phyloP scores from a whole-genome alignment of 495 filamentous ascomycete species.

The Zalerion maritima region DNA sequence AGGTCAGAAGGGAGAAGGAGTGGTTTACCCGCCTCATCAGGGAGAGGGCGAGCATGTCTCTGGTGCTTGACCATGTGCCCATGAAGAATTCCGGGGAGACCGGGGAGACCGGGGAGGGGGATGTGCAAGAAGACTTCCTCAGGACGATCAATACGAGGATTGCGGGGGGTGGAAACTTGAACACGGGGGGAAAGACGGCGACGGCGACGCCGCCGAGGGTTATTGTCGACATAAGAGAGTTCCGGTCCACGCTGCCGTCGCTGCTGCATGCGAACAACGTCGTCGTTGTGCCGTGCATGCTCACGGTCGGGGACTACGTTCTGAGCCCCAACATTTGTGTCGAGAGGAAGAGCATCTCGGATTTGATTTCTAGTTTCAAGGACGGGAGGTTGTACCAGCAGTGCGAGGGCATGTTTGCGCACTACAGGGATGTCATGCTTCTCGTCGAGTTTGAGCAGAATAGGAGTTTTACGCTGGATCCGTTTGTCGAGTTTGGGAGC shows the following conservation, averaged over 20 bases:
- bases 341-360: conserved; percentile 83
- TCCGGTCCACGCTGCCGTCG: conserved; percentile 82
- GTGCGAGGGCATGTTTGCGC: conserved; percentile 80
- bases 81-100: no score
- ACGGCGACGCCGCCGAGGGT: conserved; percentile 86
- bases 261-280: conserved; percentile 78
- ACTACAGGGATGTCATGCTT: conserved; percentile 84
- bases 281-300: conserved; percentile 77
- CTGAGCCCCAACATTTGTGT: conserved; percentile 80
- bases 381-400: conserved; percentile 87
- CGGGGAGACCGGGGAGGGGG: conserved; percentile 54
- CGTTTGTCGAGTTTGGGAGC: conserved; percentile 65
- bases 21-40: conserved; percentile 86
- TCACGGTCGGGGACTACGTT: conserved; percentile 96
- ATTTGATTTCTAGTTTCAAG: conserved; percentile 80
- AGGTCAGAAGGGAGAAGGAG: conserved; percentile 84
- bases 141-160: conserved; percentile 94
- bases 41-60: conserved; percentile 82
- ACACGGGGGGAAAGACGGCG: no score
- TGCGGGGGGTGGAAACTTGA: conserved; percentile 77
- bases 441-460: conserved; percentile 97
- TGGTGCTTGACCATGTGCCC: conserved; percentile 72
- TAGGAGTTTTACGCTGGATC: conserved; percentile 92
- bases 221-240: conserved; percentile 91
- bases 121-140: conserved; percentile 85